Percentiles rank a stretch among this genome's conserved stretches.
Evolutionary conservation across 441 rosid genomes (phyloP).

Genomic region (Adansonia madagascariensis): DNA sequence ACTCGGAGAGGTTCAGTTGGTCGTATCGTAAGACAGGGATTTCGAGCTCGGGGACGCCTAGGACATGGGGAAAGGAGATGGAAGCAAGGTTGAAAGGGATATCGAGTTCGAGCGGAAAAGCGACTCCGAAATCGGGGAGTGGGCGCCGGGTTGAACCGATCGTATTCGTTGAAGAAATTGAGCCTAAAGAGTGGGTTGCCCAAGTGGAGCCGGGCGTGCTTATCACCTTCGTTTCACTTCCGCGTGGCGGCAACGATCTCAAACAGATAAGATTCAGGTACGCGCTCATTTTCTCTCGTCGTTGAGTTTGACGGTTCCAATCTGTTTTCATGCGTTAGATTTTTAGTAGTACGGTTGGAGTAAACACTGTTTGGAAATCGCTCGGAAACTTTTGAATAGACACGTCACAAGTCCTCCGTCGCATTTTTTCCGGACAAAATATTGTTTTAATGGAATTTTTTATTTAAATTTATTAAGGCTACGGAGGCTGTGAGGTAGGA

Average conservation of each 20-base stretch:
- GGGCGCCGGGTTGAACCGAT: conserved; percentile 81
- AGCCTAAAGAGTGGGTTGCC: conserved; percentile 96
- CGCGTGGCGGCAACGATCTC: conserved; percentile 32
- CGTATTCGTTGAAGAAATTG: conserved; percentile 78
- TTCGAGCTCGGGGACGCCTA: conserved; percentile 27
- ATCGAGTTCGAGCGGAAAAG: conserved; percentile 95
- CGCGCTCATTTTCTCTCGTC: neutral
- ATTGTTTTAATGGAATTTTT: too few relatives aligned
- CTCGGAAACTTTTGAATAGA: neutral
- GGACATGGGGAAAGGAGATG: conserved; percentile 93
- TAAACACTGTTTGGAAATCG: neutral
- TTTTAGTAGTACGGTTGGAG: conserved; percentile 13
- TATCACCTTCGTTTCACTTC: conserved; percentile 33
- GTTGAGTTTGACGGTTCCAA: conserved; percentile 5
- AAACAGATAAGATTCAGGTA: conserved; percentile 32
- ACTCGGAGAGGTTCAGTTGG: conserved; percentile 69
- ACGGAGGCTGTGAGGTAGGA: too few relatives aligned
- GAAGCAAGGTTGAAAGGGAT: conserved; percentile 90
- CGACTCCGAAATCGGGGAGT: conserved; percentile 80
- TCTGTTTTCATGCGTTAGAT: neutral
- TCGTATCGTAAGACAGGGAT: conserved; percentile 45
- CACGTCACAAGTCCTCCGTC: neutral
- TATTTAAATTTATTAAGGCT: too few relatives aligned
- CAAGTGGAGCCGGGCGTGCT: conserved; percentile 57
- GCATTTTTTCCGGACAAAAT: too few relatives aligned